Conservation (phyloP, 1,284 basidiomycete species). For the Rhodotorula sp. region DNA sequence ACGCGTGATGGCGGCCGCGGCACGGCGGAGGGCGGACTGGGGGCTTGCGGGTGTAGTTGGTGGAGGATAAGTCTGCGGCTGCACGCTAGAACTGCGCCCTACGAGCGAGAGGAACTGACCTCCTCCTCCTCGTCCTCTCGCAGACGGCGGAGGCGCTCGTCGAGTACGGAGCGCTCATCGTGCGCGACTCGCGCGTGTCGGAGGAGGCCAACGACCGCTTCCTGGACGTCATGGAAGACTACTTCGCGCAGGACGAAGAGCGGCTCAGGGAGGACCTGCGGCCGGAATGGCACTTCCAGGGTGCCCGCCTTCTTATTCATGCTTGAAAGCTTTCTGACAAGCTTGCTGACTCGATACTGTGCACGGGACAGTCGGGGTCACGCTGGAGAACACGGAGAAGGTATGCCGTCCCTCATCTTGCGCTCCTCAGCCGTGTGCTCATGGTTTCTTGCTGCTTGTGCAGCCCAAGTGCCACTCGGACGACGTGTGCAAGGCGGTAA, state of each 20-base stretch:
- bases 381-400: conserved; percentile 89
- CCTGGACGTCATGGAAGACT: conserved; percentile 74
- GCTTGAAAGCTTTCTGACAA: no score
- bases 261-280: conserved; percentile 71
- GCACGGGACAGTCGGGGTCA: conserved; percentile 33
- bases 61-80: no score
- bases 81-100: no score
- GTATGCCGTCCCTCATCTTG: conserved; percentile 58
- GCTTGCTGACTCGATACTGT: conserved; percentile 1
- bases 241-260: conserved; percentile 71
- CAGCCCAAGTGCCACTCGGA: conserved; percentile 55
- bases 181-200: conserved; percentile 78
- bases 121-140: background rate
- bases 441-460: conserved; percentile 26
- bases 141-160: conserved; percentile 79
- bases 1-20: no score
- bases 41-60: no score
- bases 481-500: conserved; percentile 70
- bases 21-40: no score
- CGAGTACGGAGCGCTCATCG: conserved; percentile 73
- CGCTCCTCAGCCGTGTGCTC: background rate
- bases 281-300: conserved; percentile 66
- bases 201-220: conserved; percentile 78
- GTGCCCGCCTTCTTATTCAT: conserved; percentile 34
- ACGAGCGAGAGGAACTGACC: background rate